A percentile compares a stretch with the other conserved stretches of the same genome.
These are phyloP conservation scores for Hansenula sp. DNA, from an alignment of 1,139 yeast species.

Conservation along the genomic window DNA sequence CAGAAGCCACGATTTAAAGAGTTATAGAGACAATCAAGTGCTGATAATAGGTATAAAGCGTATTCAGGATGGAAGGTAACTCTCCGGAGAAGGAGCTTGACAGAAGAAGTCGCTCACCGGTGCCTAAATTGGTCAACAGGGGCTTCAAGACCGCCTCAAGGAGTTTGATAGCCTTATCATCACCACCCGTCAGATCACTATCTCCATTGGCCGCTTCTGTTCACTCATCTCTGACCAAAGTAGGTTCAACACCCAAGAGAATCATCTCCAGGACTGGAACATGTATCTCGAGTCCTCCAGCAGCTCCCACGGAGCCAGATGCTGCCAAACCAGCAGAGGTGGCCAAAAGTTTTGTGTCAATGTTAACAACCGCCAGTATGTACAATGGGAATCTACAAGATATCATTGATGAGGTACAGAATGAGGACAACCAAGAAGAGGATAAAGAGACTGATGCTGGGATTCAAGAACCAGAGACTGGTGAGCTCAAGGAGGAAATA, in stretches of 20 bases:
- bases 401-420: conserved; percentile 16
- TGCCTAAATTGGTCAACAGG: neutral
- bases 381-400: conserved; percentile 38
- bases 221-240: neutral
- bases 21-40: too few relatives aligned
- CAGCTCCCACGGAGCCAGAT: conserved; percentile 22
- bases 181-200: conserved; percentile 4
- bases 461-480: conserved; percentile 22
- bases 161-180: conserved; percentile 5
- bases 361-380: conserved; percentile 48
- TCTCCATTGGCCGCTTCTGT: conserved; percentile 6
- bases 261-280: neutral
- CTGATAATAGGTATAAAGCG: too few relatives aligned
- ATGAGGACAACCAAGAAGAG: too few relatives aligned
- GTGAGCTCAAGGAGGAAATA: conserved; percentile 5
- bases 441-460: conserved; percentile 14
- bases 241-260: neutral
- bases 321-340: conserved; percentile 33
- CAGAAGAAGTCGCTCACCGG: conserved; percentile 2
- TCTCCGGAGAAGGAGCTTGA: neutral
- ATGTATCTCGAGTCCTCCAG: neutral
- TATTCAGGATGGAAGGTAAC: neutral
- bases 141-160: conserved; percentile 3
- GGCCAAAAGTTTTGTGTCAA: conserved; percentile 44
- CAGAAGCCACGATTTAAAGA: too few relatives aligned